Evolutionary conservation across 495 filamentous ascomycete species (phyloP), one percentile per base, ranked within the genome.

Genomic region (Xylaria venustula): DNA sequence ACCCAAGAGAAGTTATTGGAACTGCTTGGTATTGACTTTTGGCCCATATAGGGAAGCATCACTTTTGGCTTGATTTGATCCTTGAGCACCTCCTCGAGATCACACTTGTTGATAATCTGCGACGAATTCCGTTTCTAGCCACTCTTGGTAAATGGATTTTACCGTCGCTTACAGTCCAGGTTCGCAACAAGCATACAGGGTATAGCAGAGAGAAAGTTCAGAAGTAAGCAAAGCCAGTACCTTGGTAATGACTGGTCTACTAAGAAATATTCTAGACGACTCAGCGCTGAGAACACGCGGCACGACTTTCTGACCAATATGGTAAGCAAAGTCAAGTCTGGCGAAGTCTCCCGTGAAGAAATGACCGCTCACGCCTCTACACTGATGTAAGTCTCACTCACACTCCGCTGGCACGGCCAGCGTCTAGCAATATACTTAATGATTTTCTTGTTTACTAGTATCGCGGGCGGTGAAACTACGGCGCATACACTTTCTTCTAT

Each of bases 391-490:
- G 48, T 40, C 15, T 15, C 37, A 12, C 37, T 11, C 4, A 4
- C 30, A 34, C 11, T 34, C 11, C 7, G 58, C 11, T 53, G 53
- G 30, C 30, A 42, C 28, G 32, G 30, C 41, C 41, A 7, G 26
- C 19, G 4, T 17, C 22, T 15, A 22, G 17, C 34, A 41, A 54
- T 19, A 20, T 6, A 8, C 17, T 40, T 5, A 40, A 40, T 34
- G 5, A 11, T 22, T 49, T 60, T 79, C 37, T 3, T 12, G 8
- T 7, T 3, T 32, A 7, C 28, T 15, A 64, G 61, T 7, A 68
- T 76, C 22, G 81, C 81, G 0, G 82, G 82, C 0, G 74, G 67
- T 34, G 81, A 83, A 54, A 84, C 81, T 0, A 81, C 76, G 0
- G 79, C 79, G 0, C 79, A 74, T 0, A 30, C 71, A 0, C 62